Base-by-base conservation (phyloP, 2,329 filamentous ascomycete species). In the Colletotrichum sp. region DNA sequence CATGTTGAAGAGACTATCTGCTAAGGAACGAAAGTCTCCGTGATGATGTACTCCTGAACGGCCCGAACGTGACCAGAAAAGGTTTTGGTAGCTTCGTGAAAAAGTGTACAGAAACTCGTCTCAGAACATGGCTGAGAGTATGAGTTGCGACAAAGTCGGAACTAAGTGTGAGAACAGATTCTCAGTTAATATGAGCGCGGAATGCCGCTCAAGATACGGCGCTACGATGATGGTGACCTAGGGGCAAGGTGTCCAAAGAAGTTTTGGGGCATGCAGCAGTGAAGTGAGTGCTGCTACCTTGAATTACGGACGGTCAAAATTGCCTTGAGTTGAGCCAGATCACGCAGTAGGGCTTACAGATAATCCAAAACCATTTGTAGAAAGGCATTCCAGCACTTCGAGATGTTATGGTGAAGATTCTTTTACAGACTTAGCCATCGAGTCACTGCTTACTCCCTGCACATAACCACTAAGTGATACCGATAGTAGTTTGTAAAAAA, bases 391-490 rank as follows among this genome's bases (percentile, higher is more conserved):
- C n/a, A n/a, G n/a, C n/a, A n/a, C n/a, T n/a, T n/a, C n/a, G n/a
- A n/a, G 6, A 13, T 21, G 6, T 7, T 52, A 0, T 52, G n/a
- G n/a, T 13, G 3, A 13, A 52, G 10, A 13, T 13, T 21, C 12
- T 0, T 24, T 21, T 0, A 52, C n/a, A 13, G n/a, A 4, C 12
- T 0, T 0, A 21, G 10, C 13, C 10, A 21, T 52, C 12, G 0
- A 21, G n/a, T 7, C 6, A 13, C 10, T 52, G 44, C n/a, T 21
- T 4, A n/a, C 4, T 49, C 0, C 9, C n/a, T 49, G 10, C n/a
- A 7, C 44, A 49, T 13, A 21, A 49, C 12, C n/a, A 1, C n/a
- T 52, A 21, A 0, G 18, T 49, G 18, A 0, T 21, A 49, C 4
- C 44, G 0, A 13, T 0, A 52, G n/a, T 21, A 0, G 44, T 52